Evolutionary conservation across 139 green algal species (phyloP).

Genomic region (Chlamydomonas asymmetrica): DNA sequence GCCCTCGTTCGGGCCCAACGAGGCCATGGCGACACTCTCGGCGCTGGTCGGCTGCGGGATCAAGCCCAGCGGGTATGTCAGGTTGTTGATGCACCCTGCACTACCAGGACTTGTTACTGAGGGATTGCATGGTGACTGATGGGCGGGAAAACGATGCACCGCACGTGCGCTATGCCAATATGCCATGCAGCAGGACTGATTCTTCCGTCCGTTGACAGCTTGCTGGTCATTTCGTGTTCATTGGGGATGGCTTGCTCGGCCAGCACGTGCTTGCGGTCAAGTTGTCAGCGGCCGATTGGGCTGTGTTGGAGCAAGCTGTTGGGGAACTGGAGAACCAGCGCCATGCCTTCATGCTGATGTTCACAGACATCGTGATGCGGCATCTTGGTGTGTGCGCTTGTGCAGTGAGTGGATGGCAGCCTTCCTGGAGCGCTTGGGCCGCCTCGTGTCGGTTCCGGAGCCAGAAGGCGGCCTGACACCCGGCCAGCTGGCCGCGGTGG

Average conservation of each 20-base stretch:
- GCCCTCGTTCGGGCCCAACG: background rate
- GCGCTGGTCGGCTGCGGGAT: slow-evolving; percentile 20
- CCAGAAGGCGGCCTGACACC: background rate
- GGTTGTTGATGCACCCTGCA: no score
- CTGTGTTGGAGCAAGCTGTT: background rate
- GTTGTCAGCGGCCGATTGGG: background rate
- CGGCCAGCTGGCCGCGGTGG: background rate
- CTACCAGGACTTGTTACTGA: no score
- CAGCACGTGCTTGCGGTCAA: background rate
- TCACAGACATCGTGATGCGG: background rate
- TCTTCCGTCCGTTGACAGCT: no score
- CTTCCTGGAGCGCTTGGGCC: slow-evolving; percentile 10
- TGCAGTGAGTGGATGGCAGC: slow-evolving; percentile 20
- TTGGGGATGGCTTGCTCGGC: background rate
- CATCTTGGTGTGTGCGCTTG: background rate
- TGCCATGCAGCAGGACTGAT: no score
- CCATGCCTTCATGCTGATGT: background rate
- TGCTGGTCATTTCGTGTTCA: background rate
- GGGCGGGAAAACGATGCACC: background rate
- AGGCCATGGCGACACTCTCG: background rate
- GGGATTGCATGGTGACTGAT: background rate
- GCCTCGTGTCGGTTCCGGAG: background rate
- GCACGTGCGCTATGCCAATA: background rate
- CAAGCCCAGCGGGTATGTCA: slow-evolving; percentile 11
- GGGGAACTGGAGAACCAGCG: background rate